Percentiles rank a stretch among this genome's conserved stretches.
Conservation (phyloP, 306 rosid species). For the Leucaena leucocephala region DNA sequence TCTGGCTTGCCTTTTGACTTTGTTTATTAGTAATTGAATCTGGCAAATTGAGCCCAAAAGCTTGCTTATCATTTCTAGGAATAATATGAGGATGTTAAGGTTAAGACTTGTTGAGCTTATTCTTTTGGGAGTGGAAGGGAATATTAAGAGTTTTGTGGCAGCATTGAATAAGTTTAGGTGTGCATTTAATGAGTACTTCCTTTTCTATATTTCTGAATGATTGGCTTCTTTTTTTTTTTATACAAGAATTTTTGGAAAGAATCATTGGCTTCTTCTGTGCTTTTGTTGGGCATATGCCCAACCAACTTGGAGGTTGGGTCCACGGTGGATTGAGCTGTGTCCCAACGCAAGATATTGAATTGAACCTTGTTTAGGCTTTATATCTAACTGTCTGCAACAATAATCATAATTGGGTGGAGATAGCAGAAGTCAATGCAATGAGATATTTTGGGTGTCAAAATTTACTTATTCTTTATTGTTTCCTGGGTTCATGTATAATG, state of each 20-base stretch:
- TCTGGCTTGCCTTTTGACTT: background rate
- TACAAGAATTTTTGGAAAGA: no score
- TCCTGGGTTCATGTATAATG: no score
- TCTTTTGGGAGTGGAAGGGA: conserved; percentile 3
- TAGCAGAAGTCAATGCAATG: no score
- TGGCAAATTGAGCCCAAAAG: background rate
- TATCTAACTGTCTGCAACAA: no score
- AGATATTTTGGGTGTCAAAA: no score
- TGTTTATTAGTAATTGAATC: no score
- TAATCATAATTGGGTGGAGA: background rate
- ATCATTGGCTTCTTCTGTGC: background rate
- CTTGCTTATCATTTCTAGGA: background rate
- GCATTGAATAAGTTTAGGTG: background rate
- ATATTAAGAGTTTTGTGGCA: background rate
- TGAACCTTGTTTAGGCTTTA: no score
- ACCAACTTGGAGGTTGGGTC: background rate
- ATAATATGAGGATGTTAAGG: background rate
- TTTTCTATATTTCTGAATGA: background rate
- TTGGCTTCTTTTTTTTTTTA: background rate
- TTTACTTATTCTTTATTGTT: no score
- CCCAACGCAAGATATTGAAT: background rate
- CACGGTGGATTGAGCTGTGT: background rate
- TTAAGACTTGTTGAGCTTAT: background rate
- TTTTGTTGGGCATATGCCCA: background rate
- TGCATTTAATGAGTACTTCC: background rate